phyloP scores from a whole-genome alignment of 2,329 filamentous ascomycete genomes.

The Fusarium burgessii region DNA sequence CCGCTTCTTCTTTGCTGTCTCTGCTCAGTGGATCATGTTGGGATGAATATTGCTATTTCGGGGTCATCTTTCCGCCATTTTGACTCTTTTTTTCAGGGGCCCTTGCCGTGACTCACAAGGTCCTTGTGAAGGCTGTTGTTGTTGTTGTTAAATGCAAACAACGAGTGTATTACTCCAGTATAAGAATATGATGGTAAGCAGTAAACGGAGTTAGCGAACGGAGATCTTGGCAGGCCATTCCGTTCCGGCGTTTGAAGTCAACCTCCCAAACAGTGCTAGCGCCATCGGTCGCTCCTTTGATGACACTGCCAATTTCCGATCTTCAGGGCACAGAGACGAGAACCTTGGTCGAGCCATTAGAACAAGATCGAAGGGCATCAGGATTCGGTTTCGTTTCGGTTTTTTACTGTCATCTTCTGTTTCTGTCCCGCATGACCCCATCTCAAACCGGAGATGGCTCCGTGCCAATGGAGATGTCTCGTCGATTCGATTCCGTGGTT shows the following conservation, averaged over 20 bases:
- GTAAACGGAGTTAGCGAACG: conserved; percentile 19
- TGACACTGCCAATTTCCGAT: conserved; percentile 47
- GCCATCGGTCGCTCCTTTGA: conserved; percentile 43
- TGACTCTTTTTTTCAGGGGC: conserved; percentile 1
- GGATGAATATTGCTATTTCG: conserved; percentile 14
- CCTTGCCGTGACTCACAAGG: conserved; percentile 23
- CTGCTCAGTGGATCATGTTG: conserved; percentile 16
- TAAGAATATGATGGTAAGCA: conserved; percentile 2
- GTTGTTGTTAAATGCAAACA: conserved; percentile 5
- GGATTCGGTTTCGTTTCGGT: conserved; percentile 9
- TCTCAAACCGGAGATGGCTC: neutral
- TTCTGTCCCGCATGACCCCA: conserved; percentile 1
- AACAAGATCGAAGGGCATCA: conserved; percentile 5
- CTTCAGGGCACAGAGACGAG: conserved; percentile 11
- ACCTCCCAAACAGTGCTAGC: conserved; percentile 27
- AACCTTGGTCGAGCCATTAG: conserved; percentile 11
- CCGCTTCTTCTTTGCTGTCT: conserved; percentile 18
- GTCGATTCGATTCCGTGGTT: conserved; percentile 5
- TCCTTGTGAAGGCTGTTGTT: neutral
- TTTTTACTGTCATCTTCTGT: conserved; percentile 21
- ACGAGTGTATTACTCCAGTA: no score
- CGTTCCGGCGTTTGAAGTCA: conserved; percentile 35
- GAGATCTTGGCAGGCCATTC: conserved; percentile 12
- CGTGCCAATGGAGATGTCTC: conserved; percentile 6
- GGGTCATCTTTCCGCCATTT: conserved; percentile 7